These are phyloP conservation scores for Cercospora sp. DNA, from an alignment of 2,329 filamentous ascomycete species.

Conservation along the genomic window DNA sequence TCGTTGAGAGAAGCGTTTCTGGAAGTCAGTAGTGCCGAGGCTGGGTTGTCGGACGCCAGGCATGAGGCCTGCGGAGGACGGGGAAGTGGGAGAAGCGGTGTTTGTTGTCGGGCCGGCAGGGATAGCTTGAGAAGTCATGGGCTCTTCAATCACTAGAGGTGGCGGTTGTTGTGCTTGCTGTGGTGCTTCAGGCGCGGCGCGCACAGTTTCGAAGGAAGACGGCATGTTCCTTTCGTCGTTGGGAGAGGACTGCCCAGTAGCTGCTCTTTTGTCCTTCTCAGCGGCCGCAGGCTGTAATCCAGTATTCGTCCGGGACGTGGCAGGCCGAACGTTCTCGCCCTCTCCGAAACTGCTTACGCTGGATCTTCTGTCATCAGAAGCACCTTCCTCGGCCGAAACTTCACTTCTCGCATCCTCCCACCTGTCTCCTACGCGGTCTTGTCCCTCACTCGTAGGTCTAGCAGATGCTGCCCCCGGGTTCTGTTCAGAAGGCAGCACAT, in stretches of 20 bases:
- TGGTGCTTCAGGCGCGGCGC: not conserved
- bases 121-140: slow-evolving; percentile 24
- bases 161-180: not conserved
- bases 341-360: slow-evolving; percentile 33
- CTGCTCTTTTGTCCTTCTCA: not conserved
- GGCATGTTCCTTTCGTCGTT: not conserved
- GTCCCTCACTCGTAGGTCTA: not conserved
- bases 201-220: not conserved
- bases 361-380: slow-evolving; percentile 22
- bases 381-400: slow-evolving; percentile 28
- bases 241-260: not conserved
- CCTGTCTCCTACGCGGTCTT: not conserved
- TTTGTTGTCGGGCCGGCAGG: slow-evolving; percentile 15
- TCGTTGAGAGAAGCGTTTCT: slow-evolving; percentile 27
- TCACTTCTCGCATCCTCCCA: slow-evolving; percentile 28
- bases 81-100: not conserved
- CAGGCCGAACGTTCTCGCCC: not conserved
- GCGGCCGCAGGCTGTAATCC: not conserved
- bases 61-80: slow-evolving; percentile 3
- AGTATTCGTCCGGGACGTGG: not conserved
- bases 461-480: slow-evolving; percentile 1
- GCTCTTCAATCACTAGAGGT: not conserved
- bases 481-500: slow-evolving; percentile 15
- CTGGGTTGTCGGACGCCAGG: slow-evolving; percentile 3
- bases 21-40: slow-evolving; percentile 8